These are phyloP conservation scores for Cryptococcus sp. DNA, from an alignment of 1,284 basidiomycete genomes.

Conservation along the genomic window DNA sequence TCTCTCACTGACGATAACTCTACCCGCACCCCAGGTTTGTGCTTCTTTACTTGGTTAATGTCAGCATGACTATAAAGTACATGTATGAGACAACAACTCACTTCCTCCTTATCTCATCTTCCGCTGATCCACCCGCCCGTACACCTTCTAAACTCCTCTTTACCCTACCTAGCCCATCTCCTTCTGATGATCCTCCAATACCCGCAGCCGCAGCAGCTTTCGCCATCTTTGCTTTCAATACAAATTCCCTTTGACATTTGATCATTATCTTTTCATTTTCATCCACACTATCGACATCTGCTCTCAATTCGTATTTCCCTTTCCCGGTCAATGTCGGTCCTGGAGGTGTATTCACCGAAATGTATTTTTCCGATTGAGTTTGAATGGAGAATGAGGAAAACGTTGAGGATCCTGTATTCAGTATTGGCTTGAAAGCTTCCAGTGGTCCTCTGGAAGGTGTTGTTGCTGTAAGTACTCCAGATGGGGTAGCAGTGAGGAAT, in stretches of 20 bases:
- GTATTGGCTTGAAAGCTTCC: constrained; percentile 40
- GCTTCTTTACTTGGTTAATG: constrained; percentile 58
- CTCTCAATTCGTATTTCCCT: constrained; percentile 61
- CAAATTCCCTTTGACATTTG: constrained; percentile 85
- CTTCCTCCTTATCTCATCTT: constrained; percentile 48
- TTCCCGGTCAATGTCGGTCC: constrained; percentile 9
- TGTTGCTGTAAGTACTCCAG: constrained; percentile 37
- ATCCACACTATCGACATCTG: constrained; percentile 74
- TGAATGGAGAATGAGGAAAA: constrained; percentile 26
- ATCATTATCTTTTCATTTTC: constrained; percentile 78
- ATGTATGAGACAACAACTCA: constrained; percentile 26
- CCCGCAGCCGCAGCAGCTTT: constrained; percentile 48
- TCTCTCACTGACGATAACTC: constrained; percentile 56
- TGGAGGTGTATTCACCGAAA: constrained; percentile 24
- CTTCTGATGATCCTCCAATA: constrained; percentile 22
- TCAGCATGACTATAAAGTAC: not conserved
- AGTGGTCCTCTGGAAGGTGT: constrained; percentile 46
- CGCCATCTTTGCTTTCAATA: constrained; percentile 76
- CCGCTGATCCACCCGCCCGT: constrained; percentile 45
- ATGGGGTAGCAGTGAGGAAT: constrained; percentile 44
- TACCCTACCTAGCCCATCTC: constrained; percentile 60
- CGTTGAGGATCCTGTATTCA: constrained; percentile 5
- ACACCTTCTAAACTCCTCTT: constrained; percentile 60
- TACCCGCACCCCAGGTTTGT: constrained; percentile 83
- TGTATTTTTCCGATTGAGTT: constrained; percentile 33